Evolutionary conservation across 1,139 yeast species (phyloP), one percentile per base, ranked within the genome.

Genomic region (Taiozyma sp.): DNA sequence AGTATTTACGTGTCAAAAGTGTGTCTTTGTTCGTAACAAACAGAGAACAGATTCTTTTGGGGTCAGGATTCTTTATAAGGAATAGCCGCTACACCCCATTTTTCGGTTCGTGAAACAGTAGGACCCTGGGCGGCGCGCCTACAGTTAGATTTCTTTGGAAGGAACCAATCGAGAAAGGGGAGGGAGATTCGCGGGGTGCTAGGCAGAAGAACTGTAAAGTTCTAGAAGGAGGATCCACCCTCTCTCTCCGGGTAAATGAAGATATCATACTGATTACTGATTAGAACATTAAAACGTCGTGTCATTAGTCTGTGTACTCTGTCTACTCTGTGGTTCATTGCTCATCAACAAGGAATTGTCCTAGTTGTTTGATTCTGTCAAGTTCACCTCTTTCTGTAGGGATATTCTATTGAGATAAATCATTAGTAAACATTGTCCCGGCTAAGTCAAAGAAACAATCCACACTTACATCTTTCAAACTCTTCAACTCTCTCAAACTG

Each of bases 401-500:
- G 5, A 37, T 37, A 22, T 37, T 37, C 41, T 37, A 4, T 16
- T 35, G 13, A 29, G 19, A 24, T 13, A 30, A 19, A 30, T 30
- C 13, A 24, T 37, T 37, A 37, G 41, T 37, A 24, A 24, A 11
- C 8, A 30, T 13, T 6, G 11, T 14, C 34, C 14, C 14, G 24
- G 41, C 4, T 19, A 19, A 37, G 16, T 21, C 9, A 21, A 19
- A 37, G 4, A 11, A 37, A 8, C 11, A n/a, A 19, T 19, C 19
- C 19, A 37, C 14, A 56, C 51, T 47, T 47, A 58, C 59, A 43
- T 60, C 60, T 53, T 32, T 58, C 59, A 30, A 62, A 41, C 3
- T 48, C 46, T 56, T 60, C 34, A 61, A 43, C 6, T 49, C 49
- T 22, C 46, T 44, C 42, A 64, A 51, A 1, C 62, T 59, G 2